Percentiles rank a stretch among this genome's conserved stretches.
These are phyloP conservation scores for Solanum etuberosum DNA, from an alignment of 257 asterid species.

Conservation along the genomic window DNA sequence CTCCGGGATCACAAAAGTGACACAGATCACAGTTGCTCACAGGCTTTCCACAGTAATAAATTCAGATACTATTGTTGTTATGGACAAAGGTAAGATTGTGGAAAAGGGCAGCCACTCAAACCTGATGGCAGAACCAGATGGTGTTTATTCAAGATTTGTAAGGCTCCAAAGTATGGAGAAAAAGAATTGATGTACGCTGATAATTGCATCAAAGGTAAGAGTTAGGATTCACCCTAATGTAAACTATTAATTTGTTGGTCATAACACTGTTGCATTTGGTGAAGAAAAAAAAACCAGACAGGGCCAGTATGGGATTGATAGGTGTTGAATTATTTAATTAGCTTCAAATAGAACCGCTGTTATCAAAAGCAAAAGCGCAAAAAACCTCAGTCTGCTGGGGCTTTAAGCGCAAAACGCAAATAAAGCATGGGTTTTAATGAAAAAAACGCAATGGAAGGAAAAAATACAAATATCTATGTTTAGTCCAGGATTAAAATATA, in stretches of 20 bases:
- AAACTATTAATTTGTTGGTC: neutral
- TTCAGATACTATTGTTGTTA: slow-evolving; percentile 56
- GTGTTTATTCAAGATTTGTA: slow-evolving; percentile 47
- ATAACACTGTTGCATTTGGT: neutral
- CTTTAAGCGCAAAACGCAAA: neutral
- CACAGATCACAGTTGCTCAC: slow-evolving; percentile 59
- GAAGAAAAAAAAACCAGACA: neutral
- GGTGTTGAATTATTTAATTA: neutral
- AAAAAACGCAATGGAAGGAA: neutral
- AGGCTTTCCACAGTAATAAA: slow-evolving; percentile 65
- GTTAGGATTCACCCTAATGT: neutral
- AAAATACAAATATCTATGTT: neutral
- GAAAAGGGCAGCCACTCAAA: slow-evolving; percentile 54
- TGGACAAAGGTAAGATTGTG: slow-evolving; percentile 63
- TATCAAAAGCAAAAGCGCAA: neutral
- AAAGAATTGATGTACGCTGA: slow-evolving; percentile 4
- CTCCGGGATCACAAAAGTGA: slow-evolving; percentile 10
- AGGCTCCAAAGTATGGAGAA: slow-evolving; percentile 40
- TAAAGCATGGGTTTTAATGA: neutral
- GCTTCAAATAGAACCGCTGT: neutral
- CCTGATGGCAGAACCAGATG: slow-evolving; percentile 39
- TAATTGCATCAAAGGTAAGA: neutral
- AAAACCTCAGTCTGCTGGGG: neutral
- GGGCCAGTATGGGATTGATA: neutral
- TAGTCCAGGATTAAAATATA: neutral